Base-by-base conservation (phyloP, 805 yeast genomes). In the Pichia nakasei region DNA sequence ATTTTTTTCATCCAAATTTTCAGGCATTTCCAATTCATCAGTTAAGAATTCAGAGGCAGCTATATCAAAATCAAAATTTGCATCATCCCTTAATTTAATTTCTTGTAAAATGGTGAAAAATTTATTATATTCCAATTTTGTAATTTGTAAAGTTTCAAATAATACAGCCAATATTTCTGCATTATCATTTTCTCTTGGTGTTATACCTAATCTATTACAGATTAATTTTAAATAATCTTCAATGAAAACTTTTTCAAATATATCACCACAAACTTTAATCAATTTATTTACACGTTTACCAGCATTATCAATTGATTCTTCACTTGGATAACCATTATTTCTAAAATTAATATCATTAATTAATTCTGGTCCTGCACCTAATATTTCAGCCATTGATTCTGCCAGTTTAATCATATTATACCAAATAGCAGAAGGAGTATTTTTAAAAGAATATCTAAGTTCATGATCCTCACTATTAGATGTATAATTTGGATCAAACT, bases 341-440 rank as follows among this genome's bases (percentile, higher is more conserved):
- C 64, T 53, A 48, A 70, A 70, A 7, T 60, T 52, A 9, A 65
- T 59, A 36, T 72, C 71, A 35, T 72, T 67, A 12, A 82, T 57
- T 9, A 75, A 58, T 15, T 68, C 67, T 2, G 73, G 67, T 0
- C 84, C 87, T 5, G 83, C 80, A 11, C 95, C 96, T 31, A 89
- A 67, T 20, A 89, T 67, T 56, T 85, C 88, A 0, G 87, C 89
- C 48, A 93, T 59, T 42, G 82, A 78, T 58, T 93, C 96, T 3
- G 91, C 96, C 19, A 89, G 67, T 49, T 91, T 75, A 1, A 85
- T 76, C 57, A 91, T 68, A 60, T 91, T 93, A 94, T 96, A 91
- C 95, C 95, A 87, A 37, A 91, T 79, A 0, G 89, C 76, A 22
- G 81, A 73, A 0, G 97, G 97, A 11, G 86, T 82, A 55, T 85